Base-by-base conservation (phyloP, 164 flowering plant genomes). In the Brasenia schreberi region DNA sequence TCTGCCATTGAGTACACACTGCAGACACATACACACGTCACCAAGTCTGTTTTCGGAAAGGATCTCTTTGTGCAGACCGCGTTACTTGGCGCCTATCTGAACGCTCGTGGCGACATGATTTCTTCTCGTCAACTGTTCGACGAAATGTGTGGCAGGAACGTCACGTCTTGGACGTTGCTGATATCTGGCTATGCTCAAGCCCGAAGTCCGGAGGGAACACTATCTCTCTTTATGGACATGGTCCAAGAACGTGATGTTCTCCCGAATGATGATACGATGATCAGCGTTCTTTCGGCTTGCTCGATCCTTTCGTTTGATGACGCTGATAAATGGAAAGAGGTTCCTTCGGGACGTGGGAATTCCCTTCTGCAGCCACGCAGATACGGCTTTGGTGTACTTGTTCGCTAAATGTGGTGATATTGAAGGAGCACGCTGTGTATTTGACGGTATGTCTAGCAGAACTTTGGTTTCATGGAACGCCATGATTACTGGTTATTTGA, bases 271-370 rank as follows among this genome's bases (percentile, higher is more conserved):
- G 89, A 82, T 66, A 83, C 89, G 1, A 78, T 86, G 81, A 84
- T 88, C 18, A 82, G 84, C 71, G 83, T 88, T 62, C 68, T 88
- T 58, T 88, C 94, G 12, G 88, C 89, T 0, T 84, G 91, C 73
- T 82, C 91, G 6, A 78, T 49, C 18, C 74, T 86, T 67, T 65
- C 70, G 44, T 64, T 66, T 12, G 70, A 27, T 43, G 70, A 74
- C 18, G 63, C 74, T 71, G 87, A 77, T 69, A 77, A 71, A 62
- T 86, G 94, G 90, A 61, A 18, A 76, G 72, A 27, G 12, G 5
- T 69, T 59, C 67, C 84, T 5, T 45, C 65, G 45, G 59, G 65
- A 64, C 52, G 18, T 18, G 16, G 45, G 53, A 0, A 65, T 14
- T 4, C 19, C n/a, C 17, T 52, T 10, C 67, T 5, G 27, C 59